Base-by-base conservation (phyloP, 805 yeast genomes). In the Myxozyma melibiosi region DNA sequence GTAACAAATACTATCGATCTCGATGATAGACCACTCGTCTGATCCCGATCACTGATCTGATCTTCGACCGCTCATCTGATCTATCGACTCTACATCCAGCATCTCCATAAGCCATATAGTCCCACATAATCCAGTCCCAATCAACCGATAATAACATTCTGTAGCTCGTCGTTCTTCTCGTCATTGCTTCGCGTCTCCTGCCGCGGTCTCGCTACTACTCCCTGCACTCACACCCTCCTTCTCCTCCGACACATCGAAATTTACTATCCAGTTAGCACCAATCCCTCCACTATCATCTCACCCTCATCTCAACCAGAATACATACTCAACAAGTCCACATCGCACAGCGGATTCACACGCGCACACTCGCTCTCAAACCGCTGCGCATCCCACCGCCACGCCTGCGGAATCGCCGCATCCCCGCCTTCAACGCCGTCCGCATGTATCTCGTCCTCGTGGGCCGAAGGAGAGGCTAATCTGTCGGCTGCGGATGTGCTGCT, bases 401-500 rank as follows among this genome's bases (percentile, higher is more conserved):
- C 54, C 3, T 30, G n/a, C 2, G 54, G 51, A 14, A 39, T 49
- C 34, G 25, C 42, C 3, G 30, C 22, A 7, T 7, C 7, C 11
- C 33, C 33, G 33, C 27, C 27, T 13, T 37, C 20, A 2, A 30
- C 52, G 18, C 16, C 33, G 11, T 39, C 42, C 25, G 20, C 18
- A 16, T 25, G 34, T 8, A 24, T 25, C 31, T 20, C 51, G 30
- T 20, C 33, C 39, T 46, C 57, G 5, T 45, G 51, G n/a, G 35
- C 55, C 13, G 46, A 30, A 27, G 50, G 55, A 4, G 55, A 52
- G 13, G 55, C 40, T 38, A 52, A 11, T 27, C 51, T 31, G 24
- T 44, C 33, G 8, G 31, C 27, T 24, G 49, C 31, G 25, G 45
- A 24, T 24, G 45, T 13, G 13, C 35, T n/a, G 27, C 33, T 28